Evolutionary conservation across 768 basidiomycete genomes (phyloP), one percentile per base, ranked within the genome.

Genomic region (Pseudohyphozyma bogoriensis): DNA sequence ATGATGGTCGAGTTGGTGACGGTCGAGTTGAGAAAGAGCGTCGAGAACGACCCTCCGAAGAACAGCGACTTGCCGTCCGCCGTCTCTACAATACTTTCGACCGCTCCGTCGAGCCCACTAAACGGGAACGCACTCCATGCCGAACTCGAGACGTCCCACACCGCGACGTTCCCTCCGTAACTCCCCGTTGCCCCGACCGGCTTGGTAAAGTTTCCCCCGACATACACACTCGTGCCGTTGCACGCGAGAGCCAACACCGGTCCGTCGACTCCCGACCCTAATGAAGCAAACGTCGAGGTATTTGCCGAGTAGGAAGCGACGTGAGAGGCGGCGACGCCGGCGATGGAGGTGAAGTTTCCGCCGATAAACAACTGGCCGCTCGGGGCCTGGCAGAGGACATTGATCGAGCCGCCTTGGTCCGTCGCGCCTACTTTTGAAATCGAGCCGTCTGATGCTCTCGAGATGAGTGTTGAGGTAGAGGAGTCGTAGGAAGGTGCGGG

Each of bases 21-120:
- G 29, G 68, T 51, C 44, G 83, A 83, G 63, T 80, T 79, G 70
- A 83, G 85, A 51, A 82, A 67, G 45, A 68, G 56, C 20, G 75
- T 70, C 35, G 78, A 74, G 77, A 99, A 99, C 16, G 85, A 85
- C 40, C 95, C 95, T 0, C 86, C 80, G 70, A 97, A 91, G 72
- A 91, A 85, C 56, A 96, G 75, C 63, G 85, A 87, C 16, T 78
- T 76, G 56, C 80, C 78, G 55, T 87, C 83, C 37, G 83, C 76
- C 68, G 86, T 87, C 33, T 84, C 75, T 37, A 82, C 79, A 69
- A 97, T 95, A 50, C 86, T 85, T 31, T 77, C 72, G 40, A 80
- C 78, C 22, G 80, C 81, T 42, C 88, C 90, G 33, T 81, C 76
- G 42, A 99, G 77, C 36, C 92, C 91, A 46, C 78, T 79, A 74